Conservation (phyloP, 441 rosid genomes). For the Gossypium laxum region DNA sequence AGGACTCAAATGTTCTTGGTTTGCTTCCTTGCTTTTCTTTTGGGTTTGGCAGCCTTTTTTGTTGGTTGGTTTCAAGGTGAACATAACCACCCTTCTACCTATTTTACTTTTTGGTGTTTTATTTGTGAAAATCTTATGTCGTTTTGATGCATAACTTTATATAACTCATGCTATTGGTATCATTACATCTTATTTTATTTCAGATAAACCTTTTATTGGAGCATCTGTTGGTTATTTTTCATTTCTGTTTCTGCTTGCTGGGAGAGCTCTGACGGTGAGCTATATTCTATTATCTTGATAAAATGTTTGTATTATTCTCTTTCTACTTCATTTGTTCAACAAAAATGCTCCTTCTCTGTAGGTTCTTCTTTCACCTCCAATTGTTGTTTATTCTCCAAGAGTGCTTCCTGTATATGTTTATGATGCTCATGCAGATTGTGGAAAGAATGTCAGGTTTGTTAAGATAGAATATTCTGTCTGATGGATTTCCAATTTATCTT, state of each 20-base stretch:
- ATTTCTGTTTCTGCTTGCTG: conserved; percentile 87
- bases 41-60: conserved; percentile 98
- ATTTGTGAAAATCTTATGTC: neutral
- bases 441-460: conserved; percentile 95
- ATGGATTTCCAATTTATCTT: conserved; percentile 5
- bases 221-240: conserved; percentile 99
- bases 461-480: conserved; percentile 12
- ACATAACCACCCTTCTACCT: conserved; percentile 14
- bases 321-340: conserved; percentile 16
- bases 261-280: conserved; percentile 96
- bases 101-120: conserved; percentile 10
- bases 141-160: neutral
- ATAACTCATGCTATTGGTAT: conserved; percentile 6
- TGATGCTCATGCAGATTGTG: conserved; percentile 98
- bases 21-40: conserved; percentile 87
- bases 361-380: conserved; percentile 99
- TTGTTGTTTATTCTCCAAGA: conserved; percentile 97
- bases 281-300: conserved; percentile 13
- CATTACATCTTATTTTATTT: conserved; percentile 12
- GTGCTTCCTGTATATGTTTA: conserved; percentile 97
- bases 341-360: conserved; percentile 21
- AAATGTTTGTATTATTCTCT: conserved; percentile 10
- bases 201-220: conserved; percentile 94
- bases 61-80: conserved; percentile 90
- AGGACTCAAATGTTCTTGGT: conserved; percentile 83